Conservation (phyloP, 225 moss, liverwort and hornwort species). For the Pleurozium schreberi region DNA sequence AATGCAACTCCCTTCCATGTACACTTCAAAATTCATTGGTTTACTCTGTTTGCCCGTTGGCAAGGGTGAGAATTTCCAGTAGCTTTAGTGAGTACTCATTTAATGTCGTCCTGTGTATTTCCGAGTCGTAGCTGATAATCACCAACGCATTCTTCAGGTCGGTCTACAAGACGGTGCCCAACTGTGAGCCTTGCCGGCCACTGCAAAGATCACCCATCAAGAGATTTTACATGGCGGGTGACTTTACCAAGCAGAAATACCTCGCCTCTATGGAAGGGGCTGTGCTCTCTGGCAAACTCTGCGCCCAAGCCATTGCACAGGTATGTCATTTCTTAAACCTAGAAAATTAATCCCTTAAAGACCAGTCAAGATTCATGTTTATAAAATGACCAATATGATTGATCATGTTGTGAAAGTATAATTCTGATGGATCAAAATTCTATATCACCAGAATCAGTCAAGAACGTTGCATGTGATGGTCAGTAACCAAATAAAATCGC, state of each 20-base stretch:
- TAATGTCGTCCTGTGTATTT: background rate
- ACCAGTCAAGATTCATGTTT: background rate
- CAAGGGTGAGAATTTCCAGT: background rate
- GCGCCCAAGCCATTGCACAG: conserved; percentile 74
- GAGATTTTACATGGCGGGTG: conserved; percentile 90
- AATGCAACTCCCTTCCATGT: background rate
- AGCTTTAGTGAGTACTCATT: background rate
- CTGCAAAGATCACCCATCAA: conserved; percentile 72
- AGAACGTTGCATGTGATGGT: background rate
- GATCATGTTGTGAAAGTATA: background rate
- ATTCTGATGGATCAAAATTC: background rate
- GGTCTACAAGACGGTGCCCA: conserved; percentile 85
- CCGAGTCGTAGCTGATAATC: background rate
- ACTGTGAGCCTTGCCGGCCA: conserved; percentile 91
- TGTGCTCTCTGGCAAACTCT: conserved; percentile 84
- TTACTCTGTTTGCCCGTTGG: background rate
- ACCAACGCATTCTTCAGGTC: conserved; percentile 35
- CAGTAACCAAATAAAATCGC: background rate
- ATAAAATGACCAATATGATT: background rate
- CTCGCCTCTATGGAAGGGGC: conserved; percentile 99
- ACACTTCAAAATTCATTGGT: background rate
- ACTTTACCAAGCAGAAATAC: conserved; percentile 95
- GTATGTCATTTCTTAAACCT: conserved; percentile 1
- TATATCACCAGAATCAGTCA: background rate
- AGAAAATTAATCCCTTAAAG: background rate